Base-by-base conservation (phyloP, 2,329 filamentous ascomycete genomes). In the Neonectria hederae region DNA sequence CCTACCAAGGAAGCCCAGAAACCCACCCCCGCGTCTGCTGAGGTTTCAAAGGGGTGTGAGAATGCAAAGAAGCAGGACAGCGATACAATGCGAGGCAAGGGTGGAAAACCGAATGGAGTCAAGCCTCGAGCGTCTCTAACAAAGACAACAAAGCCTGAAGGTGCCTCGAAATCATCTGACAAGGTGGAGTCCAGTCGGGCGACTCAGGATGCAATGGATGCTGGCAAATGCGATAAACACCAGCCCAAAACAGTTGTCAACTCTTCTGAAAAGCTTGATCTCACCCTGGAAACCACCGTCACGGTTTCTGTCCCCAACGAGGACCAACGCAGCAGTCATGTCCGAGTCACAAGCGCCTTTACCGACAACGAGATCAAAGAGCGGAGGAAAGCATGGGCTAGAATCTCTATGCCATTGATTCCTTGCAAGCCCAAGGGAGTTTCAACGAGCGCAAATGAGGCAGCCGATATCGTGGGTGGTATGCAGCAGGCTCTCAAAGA, bases 391-490 rank as follows among this genome's bases (percentile, higher is more conserved):
- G 72, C 70, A 55, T 78, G 75, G 76, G 69, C 76, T 71, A 77
- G 71, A 60, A 79, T 79, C 66, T 65, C 74, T 42, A 74, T 78
- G 75, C 77, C 78, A 48, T 62, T 77, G 58, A 65, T 71, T 60
- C 74, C 67, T 54, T 69, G 56, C 42, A 69, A 69, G 53, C n/a
- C 57, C 19, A 67, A 63, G 22, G 48, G 53, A 17, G 19, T 59
- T 22, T 64, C 63, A 13, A 53, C 62, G 35, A 57, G 45, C 5
- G 62, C 64, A 52, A 13, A 24, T 5, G 49, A 38, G 28, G 58
- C 22, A 42, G 49, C 24, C 46, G 40, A 52, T 4, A 26, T 21
- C 24, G 54, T 67, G 30, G 14, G 24, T 48, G 48, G 19, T 11
- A 30, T 21, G 35, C 45, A 40, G n/a, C 35, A 24, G 9, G 22